Conservation (phyloP, 2,329 filamentous ascomycete genomes). For the Epichloe gansuensis region DNA sequence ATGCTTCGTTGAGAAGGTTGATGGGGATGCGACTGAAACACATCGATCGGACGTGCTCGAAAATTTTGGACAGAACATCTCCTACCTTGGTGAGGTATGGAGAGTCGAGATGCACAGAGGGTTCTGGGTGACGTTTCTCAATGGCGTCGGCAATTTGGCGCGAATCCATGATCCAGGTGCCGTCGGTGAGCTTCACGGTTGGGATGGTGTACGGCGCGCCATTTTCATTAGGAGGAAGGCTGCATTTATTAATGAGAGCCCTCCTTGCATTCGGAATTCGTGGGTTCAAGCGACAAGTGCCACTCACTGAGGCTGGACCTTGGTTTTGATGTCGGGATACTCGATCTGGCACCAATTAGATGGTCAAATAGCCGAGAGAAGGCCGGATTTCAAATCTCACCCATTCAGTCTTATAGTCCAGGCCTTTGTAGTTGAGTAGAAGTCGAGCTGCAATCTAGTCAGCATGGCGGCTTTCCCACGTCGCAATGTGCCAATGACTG, state of each 20-base stretch:
- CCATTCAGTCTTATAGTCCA: slow-evolving; percentile 56
- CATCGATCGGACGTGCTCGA: slow-evolving; percentile 24
- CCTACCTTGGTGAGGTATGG: slow-evolving; percentile 34
- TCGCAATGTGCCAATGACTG: not conserved
- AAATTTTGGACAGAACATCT: slow-evolving; percentile 22
- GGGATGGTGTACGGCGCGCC: slow-evolving; percentile 25
- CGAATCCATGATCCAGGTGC: slow-evolving; percentile 53
- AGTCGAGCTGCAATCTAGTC: slow-evolving; percentile 41
- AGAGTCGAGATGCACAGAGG: slow-evolving; percentile 45
- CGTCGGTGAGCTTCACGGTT: slow-evolving; percentile 41
- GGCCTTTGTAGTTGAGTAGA: slow-evolving; percentile 52
- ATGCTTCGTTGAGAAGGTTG: slow-evolving; percentile 37
- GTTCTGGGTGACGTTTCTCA: slow-evolving; percentile 45
- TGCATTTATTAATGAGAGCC: not conserved
- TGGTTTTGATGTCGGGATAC: slow-evolving; percentile 31
- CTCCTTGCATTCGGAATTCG: not conserved
- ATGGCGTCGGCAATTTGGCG: slow-evolving; percentile 44
- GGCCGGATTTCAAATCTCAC: slow-evolving; percentile 10
- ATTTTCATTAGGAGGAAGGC: slow-evolving; percentile 6
- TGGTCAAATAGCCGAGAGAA: slow-evolving; percentile 30
- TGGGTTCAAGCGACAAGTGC: not conserved
- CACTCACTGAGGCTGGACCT: slow-evolving; percentile 40
- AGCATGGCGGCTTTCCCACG: not conserved
- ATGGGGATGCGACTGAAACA: slow-evolving; percentile 36
- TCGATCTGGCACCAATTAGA: slow-evolving; percentile 31